A percentile compares a stretch with the other conserved stretches of the same genome.
Conservation (phyloP, 1,284 basidiomycete species). For the Schizopora paradoxa region DNA sequence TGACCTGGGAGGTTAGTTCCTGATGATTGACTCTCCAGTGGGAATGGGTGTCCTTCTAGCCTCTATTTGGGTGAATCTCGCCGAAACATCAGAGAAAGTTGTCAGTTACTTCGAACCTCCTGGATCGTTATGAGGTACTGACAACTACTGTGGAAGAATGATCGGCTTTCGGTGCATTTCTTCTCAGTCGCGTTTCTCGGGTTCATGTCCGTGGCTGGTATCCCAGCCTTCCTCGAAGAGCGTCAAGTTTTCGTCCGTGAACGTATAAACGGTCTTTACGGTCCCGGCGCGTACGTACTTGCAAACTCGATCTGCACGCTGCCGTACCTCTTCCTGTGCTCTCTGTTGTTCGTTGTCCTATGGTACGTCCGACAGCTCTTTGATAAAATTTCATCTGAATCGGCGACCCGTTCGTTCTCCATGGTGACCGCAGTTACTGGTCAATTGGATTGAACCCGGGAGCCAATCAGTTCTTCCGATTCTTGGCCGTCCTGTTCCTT, state of each 20-base stretch:
- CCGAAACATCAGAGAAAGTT: constrained; percentile 29
- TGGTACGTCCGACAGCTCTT: too few species aligned
- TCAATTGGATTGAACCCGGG: constrained; percentile 44
- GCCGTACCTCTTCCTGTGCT: constrained; percentile 51
- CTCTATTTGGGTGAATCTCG: constrained; percentile 54
- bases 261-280: constrained; percentile 54
- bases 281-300: constrained; percentile 43
- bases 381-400: too few species aligned
- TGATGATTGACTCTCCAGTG: constrained; percentile 13
- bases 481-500: constrained; percentile 50
- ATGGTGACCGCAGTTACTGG: too few species aligned
- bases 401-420: too few species aligned
- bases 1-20: constrained; percentile 6
- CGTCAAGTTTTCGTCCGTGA: constrained; percentile 49
- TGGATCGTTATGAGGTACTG: too few species aligned
- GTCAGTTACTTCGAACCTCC: constrained; percentile 17
- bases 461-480: constrained; percentile 46
- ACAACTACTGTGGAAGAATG: constrained; percentile 21
- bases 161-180: constrained; percentile 35
- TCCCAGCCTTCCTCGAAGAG: constrained; percentile 46
- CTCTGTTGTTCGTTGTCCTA: constrained; percentile 42
- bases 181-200: constrained; percentile 56
- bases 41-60: constrained; percentile 54
- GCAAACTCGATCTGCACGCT: constrained; percentile 55
- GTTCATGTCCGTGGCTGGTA: constrained; percentile 50